Conservation (phyloP, 495 filamentous ascomycete genomes). For the Penicillium flavigenum region DNA sequence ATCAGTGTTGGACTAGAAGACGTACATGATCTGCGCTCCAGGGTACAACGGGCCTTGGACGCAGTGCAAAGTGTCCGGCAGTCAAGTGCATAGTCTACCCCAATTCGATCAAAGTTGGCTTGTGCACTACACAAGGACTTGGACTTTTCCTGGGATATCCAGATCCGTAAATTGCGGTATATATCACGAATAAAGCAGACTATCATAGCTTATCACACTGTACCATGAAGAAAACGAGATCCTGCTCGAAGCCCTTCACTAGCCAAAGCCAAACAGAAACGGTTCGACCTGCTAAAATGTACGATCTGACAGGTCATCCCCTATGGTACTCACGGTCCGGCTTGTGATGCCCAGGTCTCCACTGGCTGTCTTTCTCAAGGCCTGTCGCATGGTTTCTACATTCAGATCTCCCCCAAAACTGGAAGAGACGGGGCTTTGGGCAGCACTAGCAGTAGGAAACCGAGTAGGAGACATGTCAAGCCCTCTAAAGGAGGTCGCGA, state of each 20-base stretch:
- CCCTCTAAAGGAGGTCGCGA: conserved; percentile 63
- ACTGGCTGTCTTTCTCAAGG: conserved; percentile 67
- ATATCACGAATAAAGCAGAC: conserved; percentile 8
- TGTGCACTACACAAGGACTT: neutral
- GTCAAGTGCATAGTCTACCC: conserved; percentile 4
- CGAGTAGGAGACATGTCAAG: conserved; percentile 58
- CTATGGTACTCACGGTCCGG: conserved; percentile 60
- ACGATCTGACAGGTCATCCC: conserved; percentile 35
- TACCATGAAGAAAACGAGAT: conserved; percentile 9
- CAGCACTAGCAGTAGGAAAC: conserved; percentile 24
- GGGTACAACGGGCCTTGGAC: conserved; percentile 50
- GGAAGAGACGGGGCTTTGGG: conserved; percentile 47
- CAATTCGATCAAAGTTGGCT: conserved; percentile 6
- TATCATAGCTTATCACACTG: conserved; percentile 8
- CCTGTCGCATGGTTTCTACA: conserved; percentile 90
- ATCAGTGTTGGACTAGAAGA: conserved; percentile 92
- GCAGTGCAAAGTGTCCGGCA: conserved; percentile 35
- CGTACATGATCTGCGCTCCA: conserved; percentile 55
- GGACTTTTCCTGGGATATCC: conserved; percentile 15
- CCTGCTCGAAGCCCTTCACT: conserved; percentile 3
- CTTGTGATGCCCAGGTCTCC: conserved; percentile 69
- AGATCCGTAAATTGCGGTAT: conserved; percentile 21
- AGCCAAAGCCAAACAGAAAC: neutral
- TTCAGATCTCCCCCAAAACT: conserved; percentile 65
- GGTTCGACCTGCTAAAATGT: conserved; percentile 19